Percentiles rank a stretch among this genome's conserved stretches.
Evolutionary conservation across 352 stramenopile genomes (phyloP).

Genomic region (Plasmopara muralis): DNA sequence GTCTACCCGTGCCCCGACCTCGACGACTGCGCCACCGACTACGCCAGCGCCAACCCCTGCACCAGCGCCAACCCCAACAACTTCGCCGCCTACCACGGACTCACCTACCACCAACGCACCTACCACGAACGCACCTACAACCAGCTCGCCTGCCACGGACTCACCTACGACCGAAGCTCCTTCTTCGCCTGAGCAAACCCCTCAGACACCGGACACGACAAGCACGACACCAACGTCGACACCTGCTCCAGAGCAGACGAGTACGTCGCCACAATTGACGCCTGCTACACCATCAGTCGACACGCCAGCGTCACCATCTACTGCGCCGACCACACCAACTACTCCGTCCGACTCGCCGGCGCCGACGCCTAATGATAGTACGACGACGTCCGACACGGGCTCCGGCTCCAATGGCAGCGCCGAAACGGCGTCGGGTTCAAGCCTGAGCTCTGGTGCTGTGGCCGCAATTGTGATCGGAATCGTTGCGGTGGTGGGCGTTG

Average conservation of each 20-base stretch:
- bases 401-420: constrained; percentile 15
- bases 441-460: constrained; percentile 65
- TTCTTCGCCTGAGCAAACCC: neutral
- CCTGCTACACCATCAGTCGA: constrained; percentile 7
- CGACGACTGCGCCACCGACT: constrained; percentile 5
- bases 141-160: constrained; percentile 1
- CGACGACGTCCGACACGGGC: constrained; percentile 11
- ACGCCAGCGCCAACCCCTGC: constrained; percentile 2
- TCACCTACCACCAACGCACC: constrained; percentile 8
- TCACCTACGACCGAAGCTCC: constrained; percentile 8
- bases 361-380: constrained; percentile 13
- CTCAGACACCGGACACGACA: constrained; percentile 9
- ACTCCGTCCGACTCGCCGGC: constrained; percentile 22
- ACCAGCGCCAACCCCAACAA: constrained; percentile 5
- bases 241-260: constrained; percentile 8
- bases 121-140: constrained; percentile 4
- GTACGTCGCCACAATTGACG: neutral
- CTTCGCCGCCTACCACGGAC: constrained; percentile 9
- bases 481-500: constrained; percentile 47
- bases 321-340: constrained; percentile 16
- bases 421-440: constrained; percentile 27
- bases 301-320: constrained; percentile 16
- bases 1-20: constrained; percentile 6
- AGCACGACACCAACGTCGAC: constrained; percentile 3
- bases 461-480: constrained; percentile 66